phyloP scores from a whole-genome alignment of 768 basidiomycete species.

The Lactarius psammicola region DNA sequence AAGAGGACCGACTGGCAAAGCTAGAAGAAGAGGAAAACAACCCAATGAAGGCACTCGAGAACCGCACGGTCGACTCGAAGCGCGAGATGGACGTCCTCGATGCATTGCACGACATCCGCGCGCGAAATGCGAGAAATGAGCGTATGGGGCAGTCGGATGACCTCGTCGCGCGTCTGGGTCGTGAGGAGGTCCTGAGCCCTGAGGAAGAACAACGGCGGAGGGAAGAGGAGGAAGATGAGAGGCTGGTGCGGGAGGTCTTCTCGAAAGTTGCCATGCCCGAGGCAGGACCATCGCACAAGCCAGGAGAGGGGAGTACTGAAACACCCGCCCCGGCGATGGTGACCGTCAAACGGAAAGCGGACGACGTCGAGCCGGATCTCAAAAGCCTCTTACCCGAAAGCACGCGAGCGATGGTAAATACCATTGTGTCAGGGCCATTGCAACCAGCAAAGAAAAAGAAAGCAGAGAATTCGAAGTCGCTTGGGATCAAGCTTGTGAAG shows the following conservation, averaged over 20 bases:
- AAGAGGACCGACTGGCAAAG: constrained; percentile 81
- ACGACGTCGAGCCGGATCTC: constrained; percentile 69
- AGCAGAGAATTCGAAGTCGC: constrained; percentile 33
- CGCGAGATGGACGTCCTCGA: constrained; percentile 99
- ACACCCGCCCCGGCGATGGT: constrained; percentile 38
- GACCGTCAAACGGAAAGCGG: constrained; percentile 87
- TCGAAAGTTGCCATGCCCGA: constrained; percentile 58
- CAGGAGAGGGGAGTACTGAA: constrained; percentile 31
- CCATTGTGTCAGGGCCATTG: constrained; percentile 43
- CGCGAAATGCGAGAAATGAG: constrained; percentile 85
- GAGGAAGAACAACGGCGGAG: constrained; percentile 67
- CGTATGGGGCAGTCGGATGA: constrained; percentile 75
- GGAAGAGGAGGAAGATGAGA: constrained; percentile 91
- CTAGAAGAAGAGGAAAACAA: constrained; percentile 93
- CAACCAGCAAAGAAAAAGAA: constrained; percentile 61
- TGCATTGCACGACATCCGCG: constrained; percentile 88
- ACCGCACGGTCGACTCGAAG: constrained; percentile 87
- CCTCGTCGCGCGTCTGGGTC: constrained; percentile 57
- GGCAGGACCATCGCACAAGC: constrained; percentile 9
- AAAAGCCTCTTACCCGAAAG: constrained; percentile 66
- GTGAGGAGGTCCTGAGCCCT: constrained; percentile 72
- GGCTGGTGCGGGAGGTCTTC: constrained; percentile 83
- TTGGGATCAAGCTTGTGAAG: constrained; percentile 30
- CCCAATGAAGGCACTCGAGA: constrained; percentile 96
- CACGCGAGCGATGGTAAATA: constrained; percentile 54